Evolutionary conservation across 116 monocot species (phyloP).

Genomic region (Cymodocea nodosa): DNA sequence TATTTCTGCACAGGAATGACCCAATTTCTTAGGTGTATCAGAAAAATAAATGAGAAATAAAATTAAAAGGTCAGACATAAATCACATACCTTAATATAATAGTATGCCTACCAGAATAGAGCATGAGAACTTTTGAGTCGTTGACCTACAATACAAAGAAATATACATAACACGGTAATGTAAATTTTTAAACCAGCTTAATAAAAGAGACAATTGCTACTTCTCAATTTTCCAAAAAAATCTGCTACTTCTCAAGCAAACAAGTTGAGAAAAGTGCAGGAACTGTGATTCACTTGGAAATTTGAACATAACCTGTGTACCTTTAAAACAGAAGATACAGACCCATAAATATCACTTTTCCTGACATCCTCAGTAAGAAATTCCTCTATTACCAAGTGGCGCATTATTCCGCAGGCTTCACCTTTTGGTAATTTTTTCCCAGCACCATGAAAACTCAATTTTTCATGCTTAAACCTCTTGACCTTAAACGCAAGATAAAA

Average conservation of each 20-base stretch:
- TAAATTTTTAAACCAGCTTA: not conserved
- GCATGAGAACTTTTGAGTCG: constrained; percentile 36
- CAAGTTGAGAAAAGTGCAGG: not conserved
- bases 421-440: constrained; percentile 70
- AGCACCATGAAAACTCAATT: constrained; percentile 67
- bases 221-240: not conserved
- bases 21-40: not conserved
- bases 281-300: not conserved
- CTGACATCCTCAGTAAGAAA: constrained; percentile 81
- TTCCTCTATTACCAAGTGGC: constrained; percentile 71
- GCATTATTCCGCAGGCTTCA: constrained; percentile 74
- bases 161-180: not conserved
- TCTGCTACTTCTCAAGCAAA: not conserved
- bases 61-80: constrained; percentile 5
- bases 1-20: not conserved
- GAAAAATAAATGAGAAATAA: not conserved
- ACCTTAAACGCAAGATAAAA: constrained; percentile 29
- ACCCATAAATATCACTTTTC: constrained; percentile 88
- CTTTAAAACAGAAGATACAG: constrained; percentile 82
- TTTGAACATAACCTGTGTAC: constrained; percentile 15
- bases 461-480: constrained; percentile 64
- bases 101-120: constrained; percentile 34
- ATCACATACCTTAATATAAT: constrained; percentile 46
- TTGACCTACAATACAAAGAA: constrained; percentile 40
- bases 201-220: not conserved